phyloP scores from a whole-genome alignment of 495 filamentous ascomycete genomes.

The Podospora bellae-mahoneyi region DNA sequence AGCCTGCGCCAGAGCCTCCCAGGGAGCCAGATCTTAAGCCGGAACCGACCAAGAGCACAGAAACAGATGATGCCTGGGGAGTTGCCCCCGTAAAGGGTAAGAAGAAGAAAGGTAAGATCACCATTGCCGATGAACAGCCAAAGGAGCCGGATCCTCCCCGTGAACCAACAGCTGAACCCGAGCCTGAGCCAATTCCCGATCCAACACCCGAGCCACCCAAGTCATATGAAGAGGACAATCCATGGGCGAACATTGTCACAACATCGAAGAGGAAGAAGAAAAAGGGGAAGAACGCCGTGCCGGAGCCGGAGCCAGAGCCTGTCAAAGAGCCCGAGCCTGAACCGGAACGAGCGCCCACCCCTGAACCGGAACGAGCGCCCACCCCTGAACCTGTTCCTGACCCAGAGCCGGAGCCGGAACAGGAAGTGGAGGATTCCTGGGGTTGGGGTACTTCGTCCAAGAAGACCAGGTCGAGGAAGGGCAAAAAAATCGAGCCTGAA shows the following conservation, averaged over 20 bases:
- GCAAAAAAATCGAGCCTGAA: conserved; percentile 10
- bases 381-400: conserved; percentile 15
- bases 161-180: conserved; percentile 24
- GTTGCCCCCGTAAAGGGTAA: conserved; percentile 21
- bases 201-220: conserved; percentile 21
- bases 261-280: conserved; percentile 39
- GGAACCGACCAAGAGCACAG: conserved; percentile 1
- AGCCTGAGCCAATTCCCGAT: conserved; percentile 27
- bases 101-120: conserved; percentile 28
- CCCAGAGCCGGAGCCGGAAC: conserved; percentile 14
- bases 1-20: conserved; percentile 12
- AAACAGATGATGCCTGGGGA: conserved; percentile 6
- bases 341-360: conserved; percentile 15
- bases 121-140: conserved; percentile 14
- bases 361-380: conserved; percentile 18
- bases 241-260: conserved; percentile 24
- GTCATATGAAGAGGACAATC: conserved; percentile 21
- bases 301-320: conserved; percentile 18
- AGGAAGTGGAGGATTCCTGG: conserved; percentile 12
- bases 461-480: conserved; percentile 9
- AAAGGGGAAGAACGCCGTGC: conserved; percentile 16
- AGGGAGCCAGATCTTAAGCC: conserved; percentile 4
- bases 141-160: conserved; percentile 26
- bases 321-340: conserved; percentile 18
- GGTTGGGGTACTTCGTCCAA: background rate